Evolutionary conservation across 2,329 filamentous ascomycete genomes (phyloP), one percentile per base, ranked within the genome.

Genomic region (Trichoderma cornu-damae): DNA sequence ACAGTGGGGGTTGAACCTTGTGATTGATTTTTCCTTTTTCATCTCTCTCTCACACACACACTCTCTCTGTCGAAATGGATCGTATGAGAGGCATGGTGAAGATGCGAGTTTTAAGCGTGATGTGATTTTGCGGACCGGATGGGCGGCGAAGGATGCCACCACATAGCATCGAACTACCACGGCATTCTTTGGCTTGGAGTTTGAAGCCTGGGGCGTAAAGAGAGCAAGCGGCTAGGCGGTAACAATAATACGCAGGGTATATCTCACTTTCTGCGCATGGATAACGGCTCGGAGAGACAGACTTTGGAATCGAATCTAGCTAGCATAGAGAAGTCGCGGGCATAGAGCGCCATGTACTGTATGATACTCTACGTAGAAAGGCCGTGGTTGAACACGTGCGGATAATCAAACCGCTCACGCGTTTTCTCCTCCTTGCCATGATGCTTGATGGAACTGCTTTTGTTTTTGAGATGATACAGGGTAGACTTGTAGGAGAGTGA

Each of bases 51-150:
- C n/a, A n/a, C n/a, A n/a, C n/a, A n/a, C n/a, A n/a, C n/a, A n/a
- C n/a, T 35, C 44, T 44, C 24, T 42, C 12, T 43, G 18, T 52
- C 49, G 49, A 52, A 52, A 30, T 18, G 49, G 40, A 47, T 40
- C 42, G 51, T 55, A 37, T 14, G 42, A 30, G 42, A 28, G n/a
- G 51, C 22, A 7, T 47, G 42, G 51, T 55, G 42, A 55, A 55
- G 51, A 46, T 37, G 11, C n/a, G 30, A 20, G 32, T 37, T 37
- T 55, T 35, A 46, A 47, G 42, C 24, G 42, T 47, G 42, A 55
- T 24, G 42, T 55, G 42, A 55, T 55, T 24, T n/a, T 46, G 6
- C 32, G 20, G 42, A 38, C 16, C 30, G 42, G 42, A 38, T 46
- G 24, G 32, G 30, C 14, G 50, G 50, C 50, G 12, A 35, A 44